These are phyloP conservation scores for Phytophthora tentaculata DNA, from an alignment of 352 stramenopile genomes.

Conservation along the genomic window DNA sequence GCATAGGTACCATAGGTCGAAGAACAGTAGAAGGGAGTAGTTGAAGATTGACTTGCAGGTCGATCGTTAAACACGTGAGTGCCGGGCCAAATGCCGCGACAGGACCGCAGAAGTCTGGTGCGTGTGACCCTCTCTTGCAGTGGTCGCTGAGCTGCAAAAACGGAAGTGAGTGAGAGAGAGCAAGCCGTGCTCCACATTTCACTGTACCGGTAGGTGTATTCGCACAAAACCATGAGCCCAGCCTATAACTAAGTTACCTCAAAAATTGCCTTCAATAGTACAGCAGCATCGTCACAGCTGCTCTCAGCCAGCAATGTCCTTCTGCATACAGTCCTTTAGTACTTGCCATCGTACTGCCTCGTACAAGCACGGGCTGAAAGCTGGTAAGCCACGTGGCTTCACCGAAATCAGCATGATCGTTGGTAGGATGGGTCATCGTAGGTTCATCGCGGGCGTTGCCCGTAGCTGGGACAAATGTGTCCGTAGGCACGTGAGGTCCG, in stretches of 20 bases:
- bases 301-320: slow-evolving; percentile 5
- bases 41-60: not conserved
- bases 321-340: not conserved
- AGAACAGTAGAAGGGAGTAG: no score
- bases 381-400: not conserved
- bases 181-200: not conserved
- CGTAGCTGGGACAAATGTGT: not conserved
- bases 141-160: slow-evolving; percentile 12
- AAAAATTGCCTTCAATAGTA: not conserved
- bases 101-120: slow-evolving; percentile 4
- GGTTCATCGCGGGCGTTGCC: not conserved
- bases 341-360: not conserved
- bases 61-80: slow-evolving; percentile 10
- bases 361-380: not conserved
- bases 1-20: not conserved
- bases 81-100: slow-evolving; percentile 6
- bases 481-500: not conserved
- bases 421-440: not conserved
- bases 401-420: not conserved
- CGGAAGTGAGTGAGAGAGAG: slow-evolving; percentile 9
- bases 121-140: not conserved
- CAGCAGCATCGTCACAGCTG: not conserved
- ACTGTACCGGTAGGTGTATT: not conserved
- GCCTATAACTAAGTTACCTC: not conserved
- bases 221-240: not conserved